Base-by-base conservation (phyloP, 306 rosid species). In the Inga leiocalycina region DNA sequence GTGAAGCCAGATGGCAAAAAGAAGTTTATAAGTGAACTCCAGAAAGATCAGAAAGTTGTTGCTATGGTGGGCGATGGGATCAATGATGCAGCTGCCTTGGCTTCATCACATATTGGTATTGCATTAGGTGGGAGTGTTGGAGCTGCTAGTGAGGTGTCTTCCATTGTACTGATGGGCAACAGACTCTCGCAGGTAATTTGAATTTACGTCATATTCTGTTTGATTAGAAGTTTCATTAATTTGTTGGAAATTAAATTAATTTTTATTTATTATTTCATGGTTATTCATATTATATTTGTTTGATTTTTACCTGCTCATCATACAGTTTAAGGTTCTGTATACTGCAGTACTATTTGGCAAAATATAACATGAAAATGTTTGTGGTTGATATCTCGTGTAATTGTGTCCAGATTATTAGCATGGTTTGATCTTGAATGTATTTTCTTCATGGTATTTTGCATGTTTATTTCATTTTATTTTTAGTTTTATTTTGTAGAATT, bases 1-100 rank as follows among this genome's bases (percentile, higher is more conserved):
- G 97, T 93, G 71, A 95, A 95, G 85, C 99, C 98, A 46, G 90
- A 83, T 20, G 94, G 87, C 84, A 95, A 95, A 87, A 90, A 90
- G 88, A 88, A 87, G 51, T 95, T 93, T 85, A 88, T 93, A 80
- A 89, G 87, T 57, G 83, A 84, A 70, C 96, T 95, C 68, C 96
- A 92, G 85, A 85, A 89, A 51, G 88, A 88, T 84, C 87, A 87
- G 46, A 92, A 85, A 52, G 62, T 93, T 76, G 94, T 95, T 56
- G 99, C 98, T 45, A 95, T 95, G 99, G 99, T 93, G 86, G 98
- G 98, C 67, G 99, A 95, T 86, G 99, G 99, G 84, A 95, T 95
- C 78, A 95, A 95, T 69, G 99, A 95, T 88, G 92, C 97, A 77
- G 98, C 99, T 84, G 99, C 99, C n/a, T 86, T 95, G 85, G 99